Percentiles rank a stretch among this genome's conserved stretches.
Conservation (phyloP, 805 yeast genomes). For the Sugiyamaella americana region DNA sequence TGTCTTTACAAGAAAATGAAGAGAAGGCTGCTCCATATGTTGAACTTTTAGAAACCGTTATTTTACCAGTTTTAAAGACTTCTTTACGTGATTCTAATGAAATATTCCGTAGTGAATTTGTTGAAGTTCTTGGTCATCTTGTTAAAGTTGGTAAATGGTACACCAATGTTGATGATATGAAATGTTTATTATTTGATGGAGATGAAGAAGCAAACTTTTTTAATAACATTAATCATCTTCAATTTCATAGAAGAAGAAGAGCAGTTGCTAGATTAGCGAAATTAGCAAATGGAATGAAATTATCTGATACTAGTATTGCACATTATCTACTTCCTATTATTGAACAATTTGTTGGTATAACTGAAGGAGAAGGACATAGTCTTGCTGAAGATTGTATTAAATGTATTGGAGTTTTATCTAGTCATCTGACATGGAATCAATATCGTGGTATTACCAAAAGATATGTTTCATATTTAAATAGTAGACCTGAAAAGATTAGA, state of each 20-base stretch:
- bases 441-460: slow-evolving; percentile 68
- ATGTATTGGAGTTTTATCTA: slow-evolving; percentile 54
- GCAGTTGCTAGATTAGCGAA: slow-evolving; percentile 65
- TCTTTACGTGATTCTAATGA: slow-evolving; percentile 63
- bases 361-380: slow-evolving; percentile 32
- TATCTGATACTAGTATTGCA: slow-evolving; percentile 56
- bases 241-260: slow-evolving; percentile 75
- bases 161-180: slow-evolving; percentile 60
- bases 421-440: slow-evolving; percentile 68
- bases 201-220: slow-evolving; percentile 85
- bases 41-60: slow-evolving; percentile 42
- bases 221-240: slow-evolving; percentile 72
- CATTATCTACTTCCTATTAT: slow-evolving; percentile 80
- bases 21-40: slow-evolving; percentile 30
- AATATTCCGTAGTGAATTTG: slow-evolving; percentile 63
- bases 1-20: slow-evolving; percentile 23
- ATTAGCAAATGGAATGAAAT: slow-evolving; percentile 33
- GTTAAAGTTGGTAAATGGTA: slow-evolving; percentile 34
- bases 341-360: slow-evolving; percentile 67
- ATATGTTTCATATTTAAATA: slow-evolving; percentile 47
- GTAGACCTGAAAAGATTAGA: slow-evolving; percentile 45
- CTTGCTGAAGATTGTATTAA: slow-evolving; percentile 44
- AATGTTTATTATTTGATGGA: slow-evolving; percentile 50
- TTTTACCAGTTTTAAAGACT: slow-evolving; percentile 58
- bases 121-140: slow-evolving; percentile 62